phyloP scores from a whole-genome alignment of 768 basidiomycete species.

The Tricholoma hemisulphureum region DNA sequence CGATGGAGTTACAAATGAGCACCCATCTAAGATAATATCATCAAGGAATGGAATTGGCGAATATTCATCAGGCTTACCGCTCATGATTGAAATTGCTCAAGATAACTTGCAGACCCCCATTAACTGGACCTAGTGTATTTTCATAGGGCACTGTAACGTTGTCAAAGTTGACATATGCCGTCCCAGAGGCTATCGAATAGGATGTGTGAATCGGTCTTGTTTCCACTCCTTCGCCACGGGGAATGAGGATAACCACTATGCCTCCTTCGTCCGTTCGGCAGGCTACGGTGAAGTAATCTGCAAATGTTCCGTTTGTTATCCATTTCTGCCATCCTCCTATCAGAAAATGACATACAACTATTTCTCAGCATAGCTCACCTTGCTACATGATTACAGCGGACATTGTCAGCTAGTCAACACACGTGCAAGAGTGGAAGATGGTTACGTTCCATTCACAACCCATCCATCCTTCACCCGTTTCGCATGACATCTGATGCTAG shows the following conservation, averaged over 20 bases:
- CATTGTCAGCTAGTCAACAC: not conserved
- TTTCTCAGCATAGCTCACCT: constrained; percentile 49
- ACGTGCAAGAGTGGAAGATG: not conserved
- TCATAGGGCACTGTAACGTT: constrained; percentile 65
- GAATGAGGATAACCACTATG: constrained; percentile 27
- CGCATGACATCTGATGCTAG: constrained; percentile 70
- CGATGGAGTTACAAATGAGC: constrained; percentile 12
- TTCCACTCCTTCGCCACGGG: constrained; percentile 56
- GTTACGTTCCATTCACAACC: constrained; percentile 80
- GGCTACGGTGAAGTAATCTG: constrained; percentile 67
- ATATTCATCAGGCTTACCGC: constrained; percentile 61
- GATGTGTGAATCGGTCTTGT: constrained; percentile 62
- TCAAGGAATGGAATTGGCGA: not conserved
- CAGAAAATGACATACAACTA: not conserved
- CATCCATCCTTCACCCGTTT: constrained; percentile 69
- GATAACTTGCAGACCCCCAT: constrained; percentile 42
- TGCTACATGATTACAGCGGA: constrained; percentile 5
- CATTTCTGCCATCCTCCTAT: constrained; percentile 48
- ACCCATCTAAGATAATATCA: constrained; percentile 11
- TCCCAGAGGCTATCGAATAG: constrained; percentile 58
- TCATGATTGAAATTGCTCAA: constrained; percentile 89
- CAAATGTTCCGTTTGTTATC: constrained; percentile 77
- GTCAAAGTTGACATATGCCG: constrained; percentile 56
- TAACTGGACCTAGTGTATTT: constrained; percentile 64
- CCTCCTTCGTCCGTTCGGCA: constrained; percentile 52